These are phyloP conservation scores for Aspergillus nomiae DNA, from an alignment of 2,329 filamentous ascomycete species.

Conservation along the genomic window DNA sequence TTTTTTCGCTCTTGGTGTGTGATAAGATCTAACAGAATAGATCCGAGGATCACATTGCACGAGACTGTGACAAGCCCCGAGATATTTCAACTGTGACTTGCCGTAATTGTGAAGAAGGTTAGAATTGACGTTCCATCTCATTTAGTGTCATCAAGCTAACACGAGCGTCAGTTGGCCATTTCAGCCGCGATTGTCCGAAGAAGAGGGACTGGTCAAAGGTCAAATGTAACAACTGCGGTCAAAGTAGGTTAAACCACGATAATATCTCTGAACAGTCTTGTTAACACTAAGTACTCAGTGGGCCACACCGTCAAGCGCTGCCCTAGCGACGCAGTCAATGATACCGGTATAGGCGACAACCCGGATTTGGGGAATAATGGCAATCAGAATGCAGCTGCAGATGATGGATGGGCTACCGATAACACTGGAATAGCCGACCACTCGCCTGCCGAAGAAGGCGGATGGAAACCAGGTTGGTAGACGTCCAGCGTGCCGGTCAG, in stretches of 20 bases:
- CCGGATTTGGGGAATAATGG: slow-evolving; percentile 2
- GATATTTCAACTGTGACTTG: slow-evolving; percentile 44
- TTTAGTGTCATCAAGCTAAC: slow-evolving; percentile 13
- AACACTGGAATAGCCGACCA: slow-evolving; percentile 11
- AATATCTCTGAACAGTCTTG: not conserved
- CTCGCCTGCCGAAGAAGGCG: not conserved
- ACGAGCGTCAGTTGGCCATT: slow-evolving; percentile 40
- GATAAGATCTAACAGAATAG: slow-evolving; percentile 22
- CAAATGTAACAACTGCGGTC: slow-evolving; percentile 48
- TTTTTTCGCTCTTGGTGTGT: not conserved
- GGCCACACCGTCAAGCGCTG: slow-evolving; percentile 47
- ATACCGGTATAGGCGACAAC: slow-evolving; percentile 14
- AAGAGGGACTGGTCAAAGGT: slow-evolving; percentile 47
- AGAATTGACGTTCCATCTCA: slow-evolving; percentile 5
- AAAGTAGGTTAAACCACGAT: slow-evolving; percentile 36
- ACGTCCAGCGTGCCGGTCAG: not conserved
- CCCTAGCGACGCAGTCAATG: slow-evolving; percentile 27
- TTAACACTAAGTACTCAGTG: slow-evolving; percentile 30
- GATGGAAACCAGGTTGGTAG: slow-evolving; percentile 1
- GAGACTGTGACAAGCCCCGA: slow-evolving; percentile 47
- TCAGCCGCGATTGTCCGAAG: slow-evolving; percentile 46
- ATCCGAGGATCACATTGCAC: slow-evolving; percentile 46
- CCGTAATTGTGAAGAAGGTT: slow-evolving; percentile 49
- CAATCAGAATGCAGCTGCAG: slow-evolving; percentile 1
- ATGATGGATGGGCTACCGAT: slow-evolving; percentile 4